Evolutionary conservation across 805 yeast species (phyloP).

Genomic region (Tetrapisispora taiwanensis): DNA sequence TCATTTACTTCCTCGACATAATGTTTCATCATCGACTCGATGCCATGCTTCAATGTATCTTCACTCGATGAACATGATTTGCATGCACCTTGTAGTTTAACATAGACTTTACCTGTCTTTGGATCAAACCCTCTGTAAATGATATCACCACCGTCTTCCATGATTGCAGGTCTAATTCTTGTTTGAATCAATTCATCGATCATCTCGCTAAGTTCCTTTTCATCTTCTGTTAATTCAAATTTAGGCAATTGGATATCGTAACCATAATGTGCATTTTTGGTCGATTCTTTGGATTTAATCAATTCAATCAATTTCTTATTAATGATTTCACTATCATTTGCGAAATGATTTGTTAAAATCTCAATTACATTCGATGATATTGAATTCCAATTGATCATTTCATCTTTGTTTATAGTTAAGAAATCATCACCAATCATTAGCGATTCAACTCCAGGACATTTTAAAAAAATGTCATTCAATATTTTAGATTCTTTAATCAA

Average conservation of each 20-base stretch:
- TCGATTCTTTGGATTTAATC: constrained; percentile 22
- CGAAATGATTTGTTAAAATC: constrained; percentile 22
- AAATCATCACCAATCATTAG: constrained; percentile 68
- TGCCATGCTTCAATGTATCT: constrained; percentile 89
- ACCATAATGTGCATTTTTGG: constrained; percentile 17
- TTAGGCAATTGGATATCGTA: constrained; percentile 25
- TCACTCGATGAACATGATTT: constrained; percentile 85
- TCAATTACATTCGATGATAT: constrained; percentile 52
- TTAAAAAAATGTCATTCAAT: constrained; percentile 46
- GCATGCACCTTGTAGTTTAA: constrained; percentile 92
- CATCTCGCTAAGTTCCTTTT: constrained; percentile 74
- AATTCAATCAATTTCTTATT: constrained; percentile 23
- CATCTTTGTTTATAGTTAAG: constrained; percentile 60
- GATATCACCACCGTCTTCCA: constrained; percentile 97
- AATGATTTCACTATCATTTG: constrained; percentile 21
- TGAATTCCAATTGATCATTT: constrained; percentile 59
- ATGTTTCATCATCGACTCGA: constrained; percentile 93
- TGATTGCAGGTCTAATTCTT: constrained; percentile 92
- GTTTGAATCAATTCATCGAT: constrained; percentile 89
- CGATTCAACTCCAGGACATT: constrained; percentile 46
- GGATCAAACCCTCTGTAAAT: constrained; percentile 80
- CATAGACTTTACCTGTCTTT: constrained; percentile 75
- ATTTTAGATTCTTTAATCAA: constrained; percentile 44
- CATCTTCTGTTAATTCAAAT: constrained; percentile 43
- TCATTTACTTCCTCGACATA: constrained; percentile 91